These are phyloP conservation scores for Solanum boliviense DNA, from an alignment of 257 asterid species.

Conservation along the genomic window DNA sequence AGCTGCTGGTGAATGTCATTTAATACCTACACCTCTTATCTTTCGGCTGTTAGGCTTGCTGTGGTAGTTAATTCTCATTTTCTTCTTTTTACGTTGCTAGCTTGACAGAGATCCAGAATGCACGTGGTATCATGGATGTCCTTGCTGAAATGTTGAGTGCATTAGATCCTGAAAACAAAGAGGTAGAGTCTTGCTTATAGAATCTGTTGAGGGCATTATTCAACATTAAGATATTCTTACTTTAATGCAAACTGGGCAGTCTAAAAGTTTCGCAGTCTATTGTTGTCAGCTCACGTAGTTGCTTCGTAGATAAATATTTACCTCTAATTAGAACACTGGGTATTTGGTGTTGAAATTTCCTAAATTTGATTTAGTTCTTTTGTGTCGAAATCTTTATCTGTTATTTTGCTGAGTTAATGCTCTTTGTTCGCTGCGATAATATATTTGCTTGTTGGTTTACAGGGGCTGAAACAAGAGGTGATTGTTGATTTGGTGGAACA, in stretches of 20 bases:
- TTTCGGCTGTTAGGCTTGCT: not conserved
- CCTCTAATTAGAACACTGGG: not conserved
- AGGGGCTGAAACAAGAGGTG: constrained; percentile 95
- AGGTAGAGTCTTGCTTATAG: constrained; percentile 33
- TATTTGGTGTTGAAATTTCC: not conserved
- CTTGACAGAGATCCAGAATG: constrained; percentile 90
- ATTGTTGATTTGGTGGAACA: constrained; percentile 97
- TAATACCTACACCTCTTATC: not conserved
- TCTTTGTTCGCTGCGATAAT: not conserved
- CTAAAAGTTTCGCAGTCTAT: not conserved
- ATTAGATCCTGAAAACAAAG: constrained; percentile 82
- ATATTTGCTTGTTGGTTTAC: constrained; percentile 9
- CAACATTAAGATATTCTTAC: not conserved
- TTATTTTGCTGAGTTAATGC: not conserved
- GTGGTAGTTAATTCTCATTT: constrained; percentile 1
- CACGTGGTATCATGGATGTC: constrained; percentile 97
- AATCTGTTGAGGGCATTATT: not conserved
- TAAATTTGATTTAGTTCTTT: not conserved
- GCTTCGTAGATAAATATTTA: not conserved
- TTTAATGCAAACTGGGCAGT: not conserved
- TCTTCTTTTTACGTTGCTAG: constrained; percentile 29
- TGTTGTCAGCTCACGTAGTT: not conserved
- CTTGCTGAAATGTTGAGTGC: constrained; percentile 97
- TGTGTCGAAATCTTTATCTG: not conserved
- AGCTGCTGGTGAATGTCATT: not conserved